Conservation (phyloP, 2,329 filamentous ascomycete species). For the Cadophora sp. region DNA sequence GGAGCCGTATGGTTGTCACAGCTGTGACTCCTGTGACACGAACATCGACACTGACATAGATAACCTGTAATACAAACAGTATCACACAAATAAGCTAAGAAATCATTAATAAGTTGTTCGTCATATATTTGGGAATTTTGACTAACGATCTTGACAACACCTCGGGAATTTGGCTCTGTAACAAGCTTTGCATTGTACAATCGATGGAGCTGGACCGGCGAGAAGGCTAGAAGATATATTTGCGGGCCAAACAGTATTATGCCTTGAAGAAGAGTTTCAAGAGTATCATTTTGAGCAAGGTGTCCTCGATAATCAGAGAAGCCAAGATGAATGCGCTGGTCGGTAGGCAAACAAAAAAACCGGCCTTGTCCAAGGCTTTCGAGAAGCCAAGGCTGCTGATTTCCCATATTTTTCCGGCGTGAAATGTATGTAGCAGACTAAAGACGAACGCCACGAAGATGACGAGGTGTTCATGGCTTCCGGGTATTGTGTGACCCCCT, state of each 20-base stretch:
- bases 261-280: neutral
- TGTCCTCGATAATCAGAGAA: neutral
- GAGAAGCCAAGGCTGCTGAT: neutral
- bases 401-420: neutral
- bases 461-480: neutral
- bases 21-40: neutral
- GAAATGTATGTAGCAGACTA: neutral
- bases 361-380: neutral
- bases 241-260: neutral
- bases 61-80: neutral
- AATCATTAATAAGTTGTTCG: neutral
- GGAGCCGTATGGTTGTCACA: neutral
- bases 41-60: neutral
- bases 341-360: neutral
- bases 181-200: neutral
- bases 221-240: neutral
- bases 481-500: neutral
- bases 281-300: neutral
- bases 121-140: neutral
- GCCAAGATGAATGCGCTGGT: neutral
- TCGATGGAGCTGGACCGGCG: neutral
- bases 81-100: neutral
- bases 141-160: neutral
- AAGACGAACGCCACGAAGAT: neutral
- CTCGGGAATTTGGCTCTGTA: neutral